Evolutionary conservation across 129 eudicot species (phyloP), one percentile per base, ranked within the genome.

Genomic region (Lactuca sativa): DNA sequence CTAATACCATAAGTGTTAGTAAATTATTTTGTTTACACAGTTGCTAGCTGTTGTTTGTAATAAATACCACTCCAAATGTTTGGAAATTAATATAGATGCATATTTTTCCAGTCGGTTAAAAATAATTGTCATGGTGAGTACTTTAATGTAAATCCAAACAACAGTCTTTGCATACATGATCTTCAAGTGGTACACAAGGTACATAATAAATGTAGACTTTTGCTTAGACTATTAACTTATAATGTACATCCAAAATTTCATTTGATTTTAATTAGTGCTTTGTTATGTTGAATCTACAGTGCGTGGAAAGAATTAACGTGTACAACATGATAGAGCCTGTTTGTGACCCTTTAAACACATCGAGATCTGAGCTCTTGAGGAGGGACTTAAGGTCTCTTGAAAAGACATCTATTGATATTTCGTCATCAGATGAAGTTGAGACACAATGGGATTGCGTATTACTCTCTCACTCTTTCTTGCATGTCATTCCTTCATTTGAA

Each of bases 51-150:
- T 3, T 36, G 6, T 36, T 36, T 36, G 38, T 4, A 36, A 36
- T 6, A 36, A 36, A 5, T 36, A 6, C 0, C 0, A 36, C 38
- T 9, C 3, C 11, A 65, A 31, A 44, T 7, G 12, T 18, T 37
- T 3, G 40, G 2, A 7, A 33, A 36, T 25, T 56, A 7, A 64
- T 10, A 9, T 65, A 14, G 44, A 64, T 64, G 11, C 6, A 4
- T 36, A 36, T 44, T 7, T 70, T 51, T 71, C 64, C 67, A 71
- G 82, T 64, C 77, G 17, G 31, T 59, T 25, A 47, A 64, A 47
- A 55, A 21, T 18, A 47, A 78, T 71, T 78, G 82, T 55, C 62
- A 37, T 15, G 74, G 77, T n/a, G 77, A 71, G 62, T 78, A 78
- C 69, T 6, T 64, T 12, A 61, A 78, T 2, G 73, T 71, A 57